A percentile compares a stretch with the other conserved stretches of the same genome.
These are phyloP conservation scores for Sphaceloma murrayae DNA, from an alignment of 2,329 filamentous ascomycete genomes.

Conservation along the genomic window DNA sequence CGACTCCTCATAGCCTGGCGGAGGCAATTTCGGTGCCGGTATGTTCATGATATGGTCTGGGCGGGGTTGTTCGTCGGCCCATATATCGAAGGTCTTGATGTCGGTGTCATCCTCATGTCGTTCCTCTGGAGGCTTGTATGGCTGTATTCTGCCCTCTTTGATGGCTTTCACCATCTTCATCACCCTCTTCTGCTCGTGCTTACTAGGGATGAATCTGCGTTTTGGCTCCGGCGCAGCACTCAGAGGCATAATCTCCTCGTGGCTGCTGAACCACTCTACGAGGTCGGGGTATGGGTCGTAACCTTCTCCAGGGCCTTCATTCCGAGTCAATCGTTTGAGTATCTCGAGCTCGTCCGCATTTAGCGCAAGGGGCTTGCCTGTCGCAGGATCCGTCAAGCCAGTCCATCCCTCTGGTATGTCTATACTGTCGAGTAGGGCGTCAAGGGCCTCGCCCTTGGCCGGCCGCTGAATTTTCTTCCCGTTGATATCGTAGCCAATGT, in stretches of 20 bases:
- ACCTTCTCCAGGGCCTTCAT: conserved; percentile 75
- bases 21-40: conserved; percentile 83
- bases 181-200: conserved; percentile 89
- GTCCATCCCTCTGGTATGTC: conserved; percentile 97
- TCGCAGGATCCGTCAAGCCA: conserved; percentile 84
- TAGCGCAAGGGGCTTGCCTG: conserved; percentile 83
- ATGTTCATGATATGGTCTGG: conserved; percentile 88
- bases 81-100: conserved; percentile 75
- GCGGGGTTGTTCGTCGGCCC: conserved; percentile 81
- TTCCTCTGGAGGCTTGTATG: conserved; percentile 70
- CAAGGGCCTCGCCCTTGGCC: conserved; percentile 83
- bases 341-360: conserved; percentile 82
- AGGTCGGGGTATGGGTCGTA: conserved; percentile 91
- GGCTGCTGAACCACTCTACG: conserved; percentile 87
- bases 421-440: conserved; percentile 90
- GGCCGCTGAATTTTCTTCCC: conserved; percentile 96
- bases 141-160: conserved; percentile 83
- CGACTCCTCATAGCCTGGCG: conserved; percentile 88
- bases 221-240: conserved; percentile 94
- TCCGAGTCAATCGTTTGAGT: conserved; percentile 76
- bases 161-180: conserved; percentile 98
- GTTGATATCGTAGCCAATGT: conserved; percentile 98
- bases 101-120: conserved; percentile 55
- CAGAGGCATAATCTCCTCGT: conserved; percentile 81
- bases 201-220: conserved; percentile 87